Evolutionary conservation across 2,329 filamentous ascomycete species (phyloP), one percentile per base, ranked within the genome.

Genomic region (Proliferodiscus dingleyae): DNA sequence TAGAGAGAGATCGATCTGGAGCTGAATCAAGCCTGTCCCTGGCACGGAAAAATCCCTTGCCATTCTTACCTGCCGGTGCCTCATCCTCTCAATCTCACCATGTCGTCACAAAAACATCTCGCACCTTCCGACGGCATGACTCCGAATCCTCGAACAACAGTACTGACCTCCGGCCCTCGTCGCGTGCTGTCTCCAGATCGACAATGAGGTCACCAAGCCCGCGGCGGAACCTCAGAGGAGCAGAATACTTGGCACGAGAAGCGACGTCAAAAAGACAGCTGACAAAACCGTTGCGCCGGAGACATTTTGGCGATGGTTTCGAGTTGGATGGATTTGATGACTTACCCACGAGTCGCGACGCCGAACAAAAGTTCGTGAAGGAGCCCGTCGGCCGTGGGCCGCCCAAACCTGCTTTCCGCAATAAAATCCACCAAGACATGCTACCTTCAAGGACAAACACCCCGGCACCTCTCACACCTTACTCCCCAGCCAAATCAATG

Each of bases 311-410:
- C 10, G 89, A 96, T 64, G 93, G 93, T 13, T 86, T 85, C 49
- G 93, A 98, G 66, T 74, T 98, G 26, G 91, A 97, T 56, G 82
- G 78, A 2, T 97, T 98, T 63, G 93, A 98, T 63, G 93, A 98
- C 66, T 71, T 98, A 45, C 91, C 91, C 1, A 97, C 90, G 0
- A 96, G 90, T 13, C 81, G 77, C 10, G 80, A 85, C 49, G 77
- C 81, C 11, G 93, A 98, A 67, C 89, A 82, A 51, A 86, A 81
- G 58, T 98, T 81, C 61, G 74, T 89, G 51, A 94, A 90, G 65
- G 81, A 86, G 57, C 90, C 93, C 3, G 72, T 84, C 30, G 80
- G 78, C 37, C 77, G 78, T 43, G 82, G 84, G 16, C 78, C 77
- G 36, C 80, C 85, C 21, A 89, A 84, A 65, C 76, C 58, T 21